Percentiles rank a stretch among this genome's conserved stretches.
These are phyloP conservation scores for Cornus florida DNA, from an alignment of 148 eudicot genomes.

Conservation along the genomic window DNA sequence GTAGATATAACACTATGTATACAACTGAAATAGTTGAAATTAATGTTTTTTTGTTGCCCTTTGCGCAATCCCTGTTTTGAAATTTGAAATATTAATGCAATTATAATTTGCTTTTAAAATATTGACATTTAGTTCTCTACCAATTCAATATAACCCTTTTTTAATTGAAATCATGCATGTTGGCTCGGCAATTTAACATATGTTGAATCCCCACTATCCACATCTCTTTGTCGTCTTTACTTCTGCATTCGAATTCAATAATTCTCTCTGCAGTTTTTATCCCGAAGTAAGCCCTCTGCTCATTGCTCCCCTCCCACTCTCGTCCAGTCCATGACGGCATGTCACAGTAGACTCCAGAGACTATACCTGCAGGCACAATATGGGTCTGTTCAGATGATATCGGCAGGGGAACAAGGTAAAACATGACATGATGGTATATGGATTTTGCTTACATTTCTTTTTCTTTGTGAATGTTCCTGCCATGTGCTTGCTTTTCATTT, in stretches of 20 bases:
- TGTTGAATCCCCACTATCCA: slow-evolving; percentile 86
- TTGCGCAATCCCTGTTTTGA: not conserved
- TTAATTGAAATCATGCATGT: slow-evolving; percentile 14
- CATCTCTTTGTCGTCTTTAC: slow-evolving; percentile 63
- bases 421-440: not conserved
- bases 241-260: slow-evolving; percentile 87
- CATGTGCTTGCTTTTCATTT: slow-evolving; percentile 91
- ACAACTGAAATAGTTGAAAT: slow-evolving; percentile 5
- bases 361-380: slow-evolving; percentile 52
- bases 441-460: slow-evolving; percentile 72
- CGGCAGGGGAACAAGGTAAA: not conserved
- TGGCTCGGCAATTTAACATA: slow-evolving; percentile 64
- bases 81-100: not conserved
- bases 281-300: slow-evolving; percentile 74
- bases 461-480: slow-evolving; percentile 96
- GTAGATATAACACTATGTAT: not conserved
- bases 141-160: not conserved
- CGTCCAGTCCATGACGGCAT: slow-evolving; percentile 83
- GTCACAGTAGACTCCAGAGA: slow-evolving; percentile 64
- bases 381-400: slow-evolving; percentile 16
- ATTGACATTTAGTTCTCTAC: not conserved
- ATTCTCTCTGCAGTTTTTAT: slow-evolving; percentile 78
- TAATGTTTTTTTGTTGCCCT: not conserved
- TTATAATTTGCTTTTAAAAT: not conserved
- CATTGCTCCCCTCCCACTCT: slow-evolving; percentile 47